Base-by-base conservation (phyloP, 805 yeast genomes). In the Dipodascopsis uninucleata region DNA sequence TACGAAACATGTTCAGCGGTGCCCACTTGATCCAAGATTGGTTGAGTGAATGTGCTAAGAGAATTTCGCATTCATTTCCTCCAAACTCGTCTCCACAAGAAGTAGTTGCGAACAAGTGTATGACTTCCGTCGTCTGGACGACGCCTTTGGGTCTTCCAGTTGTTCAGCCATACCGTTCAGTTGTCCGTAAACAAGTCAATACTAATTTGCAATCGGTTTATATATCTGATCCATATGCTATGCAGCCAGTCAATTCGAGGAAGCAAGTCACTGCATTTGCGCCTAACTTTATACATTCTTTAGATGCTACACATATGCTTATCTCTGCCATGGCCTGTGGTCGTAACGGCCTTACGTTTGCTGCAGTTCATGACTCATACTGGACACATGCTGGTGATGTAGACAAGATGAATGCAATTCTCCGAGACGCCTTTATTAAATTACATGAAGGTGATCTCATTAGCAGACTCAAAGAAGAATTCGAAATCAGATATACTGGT, bases 21-120 rank as follows among this genome's bases (percentile, higher is more conserved):
- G 98, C 98, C 3, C 97, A 93, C 69, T 70, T 78, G 58, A 90
- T 93, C 61, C 98, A 93, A 63, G 96, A 89, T 67, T 90, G 98
- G 98, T 71, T 93, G 32, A 95, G 87, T 3, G 81, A 83, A 47
- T 79, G 89, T 47, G 96, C 97, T 2, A 77, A 75, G 53, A 71
- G 82, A 47, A 86, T 93, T 51, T 74, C 90, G 9, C 82, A 82
- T 58, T 81, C 94, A 3, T 77, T 86, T 14, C 73, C 90, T 36
- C 64, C 85, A 10, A 34, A 42, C 17, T 45, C 43, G 2, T 47
- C 48, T 1, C 33, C 42, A 28, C 21, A 54, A 20, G 49, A 57
- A 22, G 59, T 61, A 12, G 36, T 33, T 8, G 31, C 24, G 10
- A 76, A 73, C 41, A 72, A 72, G 38, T 82, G 82, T 3, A 77